Percentiles rank a stretch among this genome's conserved stretches.
These are phyloP conservation scores for Crithidia sp. DNA, from an alignment of 208 protist species.

Conservation along the genomic window DNA sequence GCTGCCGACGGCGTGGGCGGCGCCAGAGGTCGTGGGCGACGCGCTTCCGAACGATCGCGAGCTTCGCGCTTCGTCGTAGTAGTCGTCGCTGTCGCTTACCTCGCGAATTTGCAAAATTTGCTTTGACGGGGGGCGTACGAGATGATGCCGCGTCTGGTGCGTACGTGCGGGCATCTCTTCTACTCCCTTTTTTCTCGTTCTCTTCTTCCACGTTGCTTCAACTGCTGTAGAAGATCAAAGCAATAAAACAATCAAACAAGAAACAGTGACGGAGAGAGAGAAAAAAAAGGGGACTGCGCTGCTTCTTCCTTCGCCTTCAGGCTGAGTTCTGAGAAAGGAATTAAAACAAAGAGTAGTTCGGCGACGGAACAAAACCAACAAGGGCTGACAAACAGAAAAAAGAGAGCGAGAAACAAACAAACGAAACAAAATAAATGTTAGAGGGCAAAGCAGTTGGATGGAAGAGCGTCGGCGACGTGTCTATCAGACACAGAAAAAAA, in stretches of 20 bases:
- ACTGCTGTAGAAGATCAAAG: not conserved
- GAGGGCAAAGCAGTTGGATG: not conserved
- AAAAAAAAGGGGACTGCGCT: not conserved
- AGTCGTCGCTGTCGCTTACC: not conserved
- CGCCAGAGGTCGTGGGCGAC: not conserved
- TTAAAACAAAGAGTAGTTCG: conserved; percentile 5
- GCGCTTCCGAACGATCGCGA: not conserved
- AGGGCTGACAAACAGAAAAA: conserved; percentile 12
- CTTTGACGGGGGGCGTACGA: conserved; percentile 13
- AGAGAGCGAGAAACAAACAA: conserved; percentile 25
- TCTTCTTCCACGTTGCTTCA: too few relatives aligned
- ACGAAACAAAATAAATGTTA: too few relatives aligned
- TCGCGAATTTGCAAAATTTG: conserved; percentile 18
- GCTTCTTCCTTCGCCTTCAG: too few relatives aligned
- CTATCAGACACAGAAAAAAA: not conserved
- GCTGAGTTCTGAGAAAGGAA: not conserved
- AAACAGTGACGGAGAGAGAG: not conserved
- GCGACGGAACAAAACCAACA: conserved; percentile 14
- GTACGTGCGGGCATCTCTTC: conserved; percentile 15
- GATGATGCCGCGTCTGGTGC: conserved; percentile 4
- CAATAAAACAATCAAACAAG: not conserved
- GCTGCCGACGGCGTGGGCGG: not conserved
- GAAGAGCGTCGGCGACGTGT: not conserved
- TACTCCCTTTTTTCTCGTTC: too few relatives aligned
- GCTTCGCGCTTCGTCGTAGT: not conserved